These are phyloP conservation scores for Cucumis melo DNA, from an alignment of 306 rosid genomes.

Conservation along the genomic window DNA sequence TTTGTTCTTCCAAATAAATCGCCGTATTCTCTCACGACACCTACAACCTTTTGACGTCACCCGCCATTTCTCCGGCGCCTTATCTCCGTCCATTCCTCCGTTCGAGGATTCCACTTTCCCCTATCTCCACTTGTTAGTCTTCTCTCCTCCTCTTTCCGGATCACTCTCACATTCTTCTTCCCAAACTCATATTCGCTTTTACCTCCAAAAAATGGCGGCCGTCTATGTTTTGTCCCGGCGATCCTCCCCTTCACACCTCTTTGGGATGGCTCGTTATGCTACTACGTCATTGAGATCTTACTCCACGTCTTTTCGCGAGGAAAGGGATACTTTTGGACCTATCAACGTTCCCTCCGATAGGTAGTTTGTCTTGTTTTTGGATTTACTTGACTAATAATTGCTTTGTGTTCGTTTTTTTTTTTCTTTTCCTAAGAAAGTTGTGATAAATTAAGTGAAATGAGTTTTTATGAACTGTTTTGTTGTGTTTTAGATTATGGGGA, in stretches of 20 bases:
- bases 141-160: background rate
- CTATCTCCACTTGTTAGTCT: background rate
- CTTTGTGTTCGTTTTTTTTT: background rate
- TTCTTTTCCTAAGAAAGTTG: background rate
- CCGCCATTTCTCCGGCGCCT: background rate
- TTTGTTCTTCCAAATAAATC: background rate
- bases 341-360: conserved; percentile 87
- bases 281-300: conserved; percentile 32
- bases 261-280: conserved; percentile 26
- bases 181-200: background rate
- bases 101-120: background rate
- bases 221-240: conserved; percentile 44
- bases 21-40: background rate
- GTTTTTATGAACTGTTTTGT: background rate
- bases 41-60: background rate
- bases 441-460: background rate
- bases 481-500: conserved; percentile 65
- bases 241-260: conserved; percentile 27
- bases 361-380: conserved; percentile 14
- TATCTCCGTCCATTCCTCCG: background rate
- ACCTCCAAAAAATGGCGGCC: conserved; percentile 30
- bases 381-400: background rate
- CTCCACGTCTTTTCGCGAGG: conserved; percentile 72
- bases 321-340: conserved; percentile 87
- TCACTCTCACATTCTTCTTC: background rate